Evolutionary conservation across 495 filamentous ascomycete species (phyloP), one percentile per base, ranked within the genome.

Genomic region (Barbatosphaeria neglecta): DNA sequence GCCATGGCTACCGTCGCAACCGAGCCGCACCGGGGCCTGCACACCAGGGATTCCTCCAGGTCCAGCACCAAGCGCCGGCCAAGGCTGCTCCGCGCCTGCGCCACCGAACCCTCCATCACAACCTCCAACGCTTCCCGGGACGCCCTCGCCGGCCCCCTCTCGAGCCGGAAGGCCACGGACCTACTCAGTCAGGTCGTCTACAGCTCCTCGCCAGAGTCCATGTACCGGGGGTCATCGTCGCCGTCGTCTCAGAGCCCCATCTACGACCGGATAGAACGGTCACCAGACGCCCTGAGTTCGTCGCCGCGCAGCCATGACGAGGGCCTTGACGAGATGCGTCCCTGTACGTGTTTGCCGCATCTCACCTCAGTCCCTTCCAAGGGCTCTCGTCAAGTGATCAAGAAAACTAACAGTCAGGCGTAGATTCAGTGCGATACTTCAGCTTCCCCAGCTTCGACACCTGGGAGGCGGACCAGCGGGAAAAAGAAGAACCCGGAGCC

Each of bases 381-480:
- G 20, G 31, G 6, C 20, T 19, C n/a, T 31, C 33, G 16, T 4
- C 13, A 19, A 4, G 35, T 23, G 18, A 1, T 9, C 11, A 10
- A 19, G 5, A 18, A 13, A 37, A 39, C 57, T 62, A 39, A 56
- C 56, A 20, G 22, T 38, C 18, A 43, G n/a, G 18, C 19, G 16
- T 46, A 69, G 66, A 54, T 20, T 63, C 63, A 8, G 68, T 57
- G 11, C 65, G 69, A 41, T 78, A 78, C 49, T 73, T 75, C 46
- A 76, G 72, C 64, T 78, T 78, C 56, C 74, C 74, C 16, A 76
- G 69, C 60, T 76, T 76, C 51, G 74, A 78, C 42, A 55, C 62
- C 39, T 72, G 69, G 58, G 67, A 69, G 31, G 61, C 55, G 13
- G 61, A 56, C 42, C 63, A 65, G 40, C 53, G 61, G 37, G 61